Evolutionary conservation across 306 rosid species (phyloP), one percentile per base, ranked within the genome.

Genomic region (Quercus glauca): DNA sequence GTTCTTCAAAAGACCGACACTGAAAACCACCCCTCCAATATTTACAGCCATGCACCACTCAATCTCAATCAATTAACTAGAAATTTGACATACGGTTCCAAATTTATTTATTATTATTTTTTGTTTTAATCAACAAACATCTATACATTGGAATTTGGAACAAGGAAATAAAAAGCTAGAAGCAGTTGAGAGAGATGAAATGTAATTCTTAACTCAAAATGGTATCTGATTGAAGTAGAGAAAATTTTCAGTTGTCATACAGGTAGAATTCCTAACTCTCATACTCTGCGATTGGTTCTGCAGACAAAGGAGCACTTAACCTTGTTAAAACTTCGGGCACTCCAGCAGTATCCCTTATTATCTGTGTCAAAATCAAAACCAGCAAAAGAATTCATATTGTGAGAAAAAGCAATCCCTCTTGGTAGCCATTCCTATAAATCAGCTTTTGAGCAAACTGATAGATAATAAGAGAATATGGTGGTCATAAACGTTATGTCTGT

Each of bases 251-350:
- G 49, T 80, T 85, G 72, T 49, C 77, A 73, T 83, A 71, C 81
- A 78, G 26, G 61, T 26, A 58, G 19, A 73, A 72, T 77, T 51
- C 70, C 83, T 87, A 96, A 92, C 99, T 96, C 84, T 83, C 98
- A 68, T 96, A 93, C 71, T 90, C 97, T 20, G 86, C 60, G 75
- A 45, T 72, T 8, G 92, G 75, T 45, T 91, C 96, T 75, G 84
- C 90, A 64, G 94, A 75, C 41, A 89, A 81, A 12, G 91, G 72
- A 59, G 84, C 72, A 77, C 89, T 96, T 81, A 88, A 73, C 91
- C 96, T 87, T n/a, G 98, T 91, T 67, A 96, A 87, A 76, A 96
- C 98, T 90, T 96, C 97, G 45, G 99, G 98, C 76, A 90, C 76
- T 76, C 99, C 98, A 71, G 92, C 80, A 6, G 96, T 86, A 85